Evolutionary conservation across 108 stramenopile genomes (phyloP), one percentile per base, ranked within the genome.

Genomic region (Epipyxis sp.): DNA sequence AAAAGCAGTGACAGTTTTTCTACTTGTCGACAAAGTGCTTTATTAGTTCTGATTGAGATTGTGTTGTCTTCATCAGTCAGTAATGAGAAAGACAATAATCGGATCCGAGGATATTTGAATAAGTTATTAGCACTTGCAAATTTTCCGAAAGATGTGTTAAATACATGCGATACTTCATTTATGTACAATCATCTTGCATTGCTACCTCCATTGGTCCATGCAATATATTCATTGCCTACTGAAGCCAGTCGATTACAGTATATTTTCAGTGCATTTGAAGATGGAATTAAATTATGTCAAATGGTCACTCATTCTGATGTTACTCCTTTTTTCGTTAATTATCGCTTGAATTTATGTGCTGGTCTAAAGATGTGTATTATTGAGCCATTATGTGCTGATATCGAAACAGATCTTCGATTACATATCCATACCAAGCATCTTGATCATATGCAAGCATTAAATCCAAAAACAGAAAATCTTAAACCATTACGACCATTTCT

Each of bases 381-480:
- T 3, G 10, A 41, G 30, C 77, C 77, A 1, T 46, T 81, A 34
- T 81, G 81, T 59, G 16, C 13, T 25, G 59, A 37, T 20, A 76
- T 78, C 3, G 81, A 81, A 10, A 59, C 76, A 32, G 77, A 76
- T n/a, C 30, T 81, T 1, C 77, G 81, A 13, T 59, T 81, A 25
- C 77, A 81, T 0, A 59, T 42, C 35, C 81, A 81, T 67, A 59
- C 81, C 6, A 59, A 76, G 44, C 59, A 78, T 40, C 43, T 81
- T 76, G 78, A 78, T 25, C 62, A 81, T 35, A 61, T 77, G 39
- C 35, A 59, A 3, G 2, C 77, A 41, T 25, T 68, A n/a, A 43
- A 35, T 2, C 77, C 71, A 16, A 74, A 74, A 32, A 74, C 71
- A 27, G 71, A 41, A 0, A 34, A 81, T 16, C n/a, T 69, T 46